Base-by-base conservation (phyloP, 371 early-diverging fungal genomes). In the Mortierella sp. region DNA sequence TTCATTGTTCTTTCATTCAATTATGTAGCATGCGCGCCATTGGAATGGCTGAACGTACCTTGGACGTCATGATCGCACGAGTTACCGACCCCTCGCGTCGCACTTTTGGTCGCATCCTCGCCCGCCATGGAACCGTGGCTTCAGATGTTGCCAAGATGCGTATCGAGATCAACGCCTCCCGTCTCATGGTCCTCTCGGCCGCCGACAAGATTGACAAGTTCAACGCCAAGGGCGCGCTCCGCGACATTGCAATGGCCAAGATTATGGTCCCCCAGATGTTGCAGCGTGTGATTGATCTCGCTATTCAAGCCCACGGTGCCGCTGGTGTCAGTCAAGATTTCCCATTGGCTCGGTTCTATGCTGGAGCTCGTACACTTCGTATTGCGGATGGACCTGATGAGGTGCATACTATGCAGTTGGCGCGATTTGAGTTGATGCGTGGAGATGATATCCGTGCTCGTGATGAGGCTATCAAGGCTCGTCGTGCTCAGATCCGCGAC, bases 171-270 rank as follows among this genome's bases (percentile, higher is more conserved):
- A 98, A 99, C 83, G 94, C 96, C 72, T 95, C 95, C 16, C 93
- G 98, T 57, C 91, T 97, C 89, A 90, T 98, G 72, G 99, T 98
- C 14, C 89, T 97, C 57, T 91, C 93, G 45, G 98, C 99, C 28
- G 98, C 99, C 7, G 94, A 94, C 74, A 93, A 91, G 90, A 98
- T 99, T 72, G 99, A 99, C 90, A 89, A 92, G 84, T 89, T 88
- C 19, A 95, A 97, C 34, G 95, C 98, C 50, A 98, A 98, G 92
- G 91, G 91, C 57, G 98, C 98, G 9, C 88, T 95, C 90, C 95
- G 96, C 74, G 96, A 97, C 81, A 99, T 98, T 84, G 97, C 96
- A 70, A 96, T 98, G 95, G 98, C 97, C 83, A 98, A 99, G 92
- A 94, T 96, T 84, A 79, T 77, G 52, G 96, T 97, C 13, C 99